Percentiles rank a stretch among this genome's conserved stretches.
These are phyloP conservation scores for Floccularia luteovirens DNA, from an alignment of 768 basidiomycete species.

Conservation along the genomic window DNA sequence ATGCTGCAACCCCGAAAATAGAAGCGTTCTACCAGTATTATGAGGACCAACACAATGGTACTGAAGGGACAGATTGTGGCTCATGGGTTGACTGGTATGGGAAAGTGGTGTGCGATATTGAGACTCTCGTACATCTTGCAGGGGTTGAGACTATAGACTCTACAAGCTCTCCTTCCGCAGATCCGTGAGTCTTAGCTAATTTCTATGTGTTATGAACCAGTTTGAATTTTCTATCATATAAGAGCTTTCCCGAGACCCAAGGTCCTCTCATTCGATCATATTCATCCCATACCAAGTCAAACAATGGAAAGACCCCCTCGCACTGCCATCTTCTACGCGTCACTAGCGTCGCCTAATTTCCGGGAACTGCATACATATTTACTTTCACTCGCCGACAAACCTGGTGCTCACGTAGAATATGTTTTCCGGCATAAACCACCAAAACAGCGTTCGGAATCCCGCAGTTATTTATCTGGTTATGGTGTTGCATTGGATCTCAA, in stretches of 20 bases:
- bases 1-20: constrained; percentile 72
- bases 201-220: not conserved
- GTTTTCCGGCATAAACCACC: constrained; percentile 66
- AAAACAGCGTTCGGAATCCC: constrained; percentile 10
- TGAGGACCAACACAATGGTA: constrained; percentile 21
- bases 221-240: constrained; percentile 1
- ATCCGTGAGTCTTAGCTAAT: constrained; percentile 16
- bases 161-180: constrained; percentile 12
- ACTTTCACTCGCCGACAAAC: constrained; percentile 34
- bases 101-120: constrained; percentile 57
- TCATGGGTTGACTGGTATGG: constrained; percentile 89
- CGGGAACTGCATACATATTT: constrained; percentile 63
- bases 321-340: constrained; percentile 76
- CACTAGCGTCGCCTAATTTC: constrained; percentile 59
- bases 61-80: constrained; percentile 34
- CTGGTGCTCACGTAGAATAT: constrained; percentile 53
- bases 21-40: constrained; percentile 83
- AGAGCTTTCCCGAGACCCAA: constrained; percentile 33
- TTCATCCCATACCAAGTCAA: constrained; percentile 43
- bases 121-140: constrained; percentile 46
- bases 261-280: constrained; percentile 72
- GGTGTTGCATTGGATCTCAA: constrained; percentile 91
- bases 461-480: constrained; percentile 71
- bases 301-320: constrained; percentile 39
- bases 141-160: constrained; percentile 42